These are phyloP conservation scores for Thymus quinquecostatus DNA, from an alignment of 257 asterid genomes.

Conservation along the genomic window DNA sequence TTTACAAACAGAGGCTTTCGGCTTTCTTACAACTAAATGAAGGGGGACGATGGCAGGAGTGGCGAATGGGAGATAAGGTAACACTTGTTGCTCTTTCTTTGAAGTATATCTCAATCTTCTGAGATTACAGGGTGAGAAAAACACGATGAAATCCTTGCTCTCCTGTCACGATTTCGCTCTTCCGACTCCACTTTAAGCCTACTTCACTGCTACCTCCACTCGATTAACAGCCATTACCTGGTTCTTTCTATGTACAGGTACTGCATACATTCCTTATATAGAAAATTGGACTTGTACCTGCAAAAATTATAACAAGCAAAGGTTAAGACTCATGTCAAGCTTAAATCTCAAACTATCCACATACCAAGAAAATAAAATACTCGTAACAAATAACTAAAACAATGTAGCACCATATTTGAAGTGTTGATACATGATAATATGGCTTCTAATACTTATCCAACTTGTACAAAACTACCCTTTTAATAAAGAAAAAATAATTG, in stretches of 20 bases:
- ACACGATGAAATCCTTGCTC: slow-evolving; percentile 37
- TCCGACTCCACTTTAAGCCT: slow-evolving; percentile 52
- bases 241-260: slow-evolving; percentile 3
- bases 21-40: neutral
- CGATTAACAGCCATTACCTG: neutral
- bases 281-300: slow-evolving; percentile 27
- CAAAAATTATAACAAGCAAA: slow-evolving; percentile 16
- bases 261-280: neutral
- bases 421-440: too few species aligned
- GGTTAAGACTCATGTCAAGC: neutral
- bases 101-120: neutral
- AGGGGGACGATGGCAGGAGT: neutral
- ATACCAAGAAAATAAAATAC: neutral
- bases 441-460: too few species aligned
- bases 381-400: neutral
- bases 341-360: neutral
- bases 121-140: neutral
- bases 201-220: neutral
- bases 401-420: neutral
- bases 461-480: too few species aligned
- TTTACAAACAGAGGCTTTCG: neutral
- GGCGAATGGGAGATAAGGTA: slow-evolving; percentile 43
- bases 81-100: neutral
- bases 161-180: slow-evolving; percentile 8
- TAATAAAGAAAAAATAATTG: too few species aligned